Evolutionary conservation across 371 early-diverging fungal genomes (phyloP), one percentile per base, ranked within the genome.

Genomic region (Apophysomyces elegans): DNA sequence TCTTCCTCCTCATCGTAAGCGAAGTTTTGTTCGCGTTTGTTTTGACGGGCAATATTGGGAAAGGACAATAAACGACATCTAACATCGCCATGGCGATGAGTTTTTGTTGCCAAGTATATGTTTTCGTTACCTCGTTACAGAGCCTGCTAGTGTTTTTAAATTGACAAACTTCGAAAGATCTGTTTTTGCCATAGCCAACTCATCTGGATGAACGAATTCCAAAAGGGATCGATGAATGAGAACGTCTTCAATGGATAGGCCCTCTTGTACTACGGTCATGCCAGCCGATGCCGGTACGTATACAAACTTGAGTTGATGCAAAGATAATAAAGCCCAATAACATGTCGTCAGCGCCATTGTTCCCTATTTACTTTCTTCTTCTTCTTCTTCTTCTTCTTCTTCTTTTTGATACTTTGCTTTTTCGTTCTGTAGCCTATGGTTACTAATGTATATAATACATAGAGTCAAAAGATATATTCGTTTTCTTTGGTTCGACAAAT

Each of bases 121-220:
- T 38, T 16, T 21, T 21, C 12, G 4, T 45, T 65, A 88, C 85
- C 86, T 80, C 44, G 88, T 88, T 36, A 86, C 79, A 21, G 86
- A 86, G 14, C 86, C 86, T 35, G 79, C 79, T 18, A 85, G 65
- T 16, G 76, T 77, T 62, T 83, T 78, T 9, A 74, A 69, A 14
- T 80, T 76, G 58, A 84, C 74, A 45, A 84, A 88, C 26, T 71
- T 76, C 16, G 76, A 73, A 36, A 88, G 67, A 59, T 88, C 88
- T 44, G 67, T 69, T 58, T 78, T 75, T 12, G 88, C 88, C 7
- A 80, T 63, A 54, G 72, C 76, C 12, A 75, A 66, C 65, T 88
- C 88, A 44, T 79, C 83, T n/a, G 86, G 86, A 67, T 86, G 88
- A 62, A 88, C 80, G 58, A 85, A 81, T 50, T 86, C 86, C 39